Evolutionary conservation across 2,329 filamentous ascomycete species (phyloP).

Genomic region (Diaporthe longicolla): DNA sequence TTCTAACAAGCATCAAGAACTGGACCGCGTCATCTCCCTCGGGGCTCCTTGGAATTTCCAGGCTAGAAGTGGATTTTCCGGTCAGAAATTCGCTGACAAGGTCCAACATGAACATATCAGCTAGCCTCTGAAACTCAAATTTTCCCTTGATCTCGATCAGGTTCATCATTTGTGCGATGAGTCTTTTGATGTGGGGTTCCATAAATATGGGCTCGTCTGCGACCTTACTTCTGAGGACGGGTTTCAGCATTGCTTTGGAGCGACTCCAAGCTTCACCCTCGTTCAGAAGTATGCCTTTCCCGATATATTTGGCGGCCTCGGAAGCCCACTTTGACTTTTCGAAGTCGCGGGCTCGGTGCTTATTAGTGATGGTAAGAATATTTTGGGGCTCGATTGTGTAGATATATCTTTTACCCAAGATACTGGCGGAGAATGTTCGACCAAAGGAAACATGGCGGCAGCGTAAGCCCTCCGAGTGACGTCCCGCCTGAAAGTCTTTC

Average conservation of each 20-base stretch:
- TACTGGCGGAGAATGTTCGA: conserved; percentile 30
- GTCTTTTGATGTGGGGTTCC: conserved; percentile 38
- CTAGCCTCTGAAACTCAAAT: conserved; percentile 39
- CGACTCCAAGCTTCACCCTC: conserved; percentile 39
- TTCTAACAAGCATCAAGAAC: conserved; percentile 37
- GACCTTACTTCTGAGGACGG: conserved; percentile 25
- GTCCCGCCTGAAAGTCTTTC: conserved; percentile 33
- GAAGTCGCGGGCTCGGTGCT: conserved; percentile 14
- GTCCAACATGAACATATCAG: conserved; percentile 38
- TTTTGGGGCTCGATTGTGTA: conserved; percentile 42
- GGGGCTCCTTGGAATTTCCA: not conserved
- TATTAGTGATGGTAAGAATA: conserved; percentile 32
- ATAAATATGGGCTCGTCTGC: conserved; percentile 33
- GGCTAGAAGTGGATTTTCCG: conserved; percentile 36
- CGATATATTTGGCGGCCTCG: conserved; percentile 41
- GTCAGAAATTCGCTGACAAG: conserved; percentile 41
- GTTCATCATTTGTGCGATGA: conserved; percentile 18
- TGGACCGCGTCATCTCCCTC: conserved; percentile 16
- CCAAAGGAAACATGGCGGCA: conserved; percentile 33
- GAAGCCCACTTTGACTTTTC: conserved; percentile 38
- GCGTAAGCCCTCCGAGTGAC: conserved; percentile 35
- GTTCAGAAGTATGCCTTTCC: conserved; percentile 39
- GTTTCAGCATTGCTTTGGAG: conserved; percentile 35
- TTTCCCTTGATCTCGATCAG: not conserved
- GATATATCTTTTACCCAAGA: conserved; percentile 2